These are phyloP conservation scores for Nasturtium officinale DNA, from an alignment of 345 rosid species.

Conservation along the genomic window DNA sequence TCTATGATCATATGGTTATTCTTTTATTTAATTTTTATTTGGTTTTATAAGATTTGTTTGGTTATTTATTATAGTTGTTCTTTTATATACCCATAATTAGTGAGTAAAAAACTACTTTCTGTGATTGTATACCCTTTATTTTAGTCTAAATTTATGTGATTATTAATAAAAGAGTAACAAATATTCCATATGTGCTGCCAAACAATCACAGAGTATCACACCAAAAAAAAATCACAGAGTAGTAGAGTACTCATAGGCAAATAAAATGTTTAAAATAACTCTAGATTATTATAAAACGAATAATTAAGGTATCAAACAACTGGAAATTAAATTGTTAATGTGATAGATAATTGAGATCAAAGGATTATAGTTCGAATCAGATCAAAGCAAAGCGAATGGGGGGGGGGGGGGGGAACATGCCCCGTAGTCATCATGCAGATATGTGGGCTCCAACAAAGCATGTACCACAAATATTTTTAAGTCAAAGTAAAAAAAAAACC, in stretches of 20 bases:
- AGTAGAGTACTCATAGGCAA: neutral
- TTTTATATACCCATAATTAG: neutral
- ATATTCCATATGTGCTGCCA: slow-evolving; percentile 22
- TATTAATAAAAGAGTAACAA: slow-evolving; percentile 12
- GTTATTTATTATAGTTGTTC: neutral
- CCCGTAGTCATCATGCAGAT: slow-evolving; percentile 49
- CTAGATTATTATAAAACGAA: slow-evolving; percentile 10
- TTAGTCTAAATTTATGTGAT: neutral
- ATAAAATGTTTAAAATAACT: neutral
- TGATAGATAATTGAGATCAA: slow-evolving; percentile 42
- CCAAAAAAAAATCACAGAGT: slow-evolving; percentile 17
- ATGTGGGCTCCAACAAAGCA: slow-evolving; percentile 46
- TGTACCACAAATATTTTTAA: slow-evolving; percentile 33
- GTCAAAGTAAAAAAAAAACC: neutral
- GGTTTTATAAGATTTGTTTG: neutral
- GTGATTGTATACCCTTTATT: neutral
- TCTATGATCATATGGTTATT: neutral
- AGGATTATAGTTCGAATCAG: slow-evolving; percentile 24
- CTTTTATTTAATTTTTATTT: neutral
- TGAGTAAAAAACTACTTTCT: no score
- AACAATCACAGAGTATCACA: slow-evolving; percentile 24
- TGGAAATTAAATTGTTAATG: slow-evolving; percentile 30
- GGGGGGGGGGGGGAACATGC: no score
- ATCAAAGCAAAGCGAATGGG: slow-evolving; percentile 37
- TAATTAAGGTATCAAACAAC: slow-evolving; percentile 39